Conservation (phyloP, 306 rosid species). For the Rosa persica region DNA sequence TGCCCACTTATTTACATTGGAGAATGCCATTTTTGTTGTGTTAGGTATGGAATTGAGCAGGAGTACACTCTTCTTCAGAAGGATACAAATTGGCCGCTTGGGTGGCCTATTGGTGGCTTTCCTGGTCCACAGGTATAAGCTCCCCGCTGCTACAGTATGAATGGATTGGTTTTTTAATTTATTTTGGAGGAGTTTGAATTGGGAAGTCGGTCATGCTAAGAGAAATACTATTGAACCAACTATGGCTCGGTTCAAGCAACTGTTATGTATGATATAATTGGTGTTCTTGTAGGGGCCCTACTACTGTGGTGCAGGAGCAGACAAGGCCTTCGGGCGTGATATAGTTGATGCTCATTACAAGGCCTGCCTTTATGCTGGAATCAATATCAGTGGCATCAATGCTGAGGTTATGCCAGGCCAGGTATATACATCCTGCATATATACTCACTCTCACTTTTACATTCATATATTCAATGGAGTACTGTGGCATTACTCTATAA, state of each 20-base stretch:
- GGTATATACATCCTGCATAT: slow-evolving; percentile 18
- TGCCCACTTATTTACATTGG: too few species aligned
- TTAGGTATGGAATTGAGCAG: slow-evolving; percentile 60
- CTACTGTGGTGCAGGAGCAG: slow-evolving; percentile 54
- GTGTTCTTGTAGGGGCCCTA: slow-evolving; percentile 45
- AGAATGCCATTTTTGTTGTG: neutral
- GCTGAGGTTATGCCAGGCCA: slow-evolving; percentile 66
- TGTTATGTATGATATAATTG: neutral
- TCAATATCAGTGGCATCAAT: slow-evolving; percentile 50
- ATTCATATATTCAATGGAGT: neutral
- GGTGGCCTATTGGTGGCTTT: slow-evolving; percentile 57
- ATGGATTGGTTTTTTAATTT: neutral
- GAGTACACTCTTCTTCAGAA: slow-evolving; percentile 62
- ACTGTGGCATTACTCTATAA: neutral
- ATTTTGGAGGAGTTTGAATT: too few species aligned
- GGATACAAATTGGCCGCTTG: slow-evolving; percentile 43
- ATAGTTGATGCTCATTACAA: slow-evolving; percentile 54
- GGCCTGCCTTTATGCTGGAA: slow-evolving; percentile 59
- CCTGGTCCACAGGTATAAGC: slow-evolving; percentile 53
- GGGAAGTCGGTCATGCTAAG: neutral
- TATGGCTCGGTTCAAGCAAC: neutral
- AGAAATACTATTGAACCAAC: neutral
- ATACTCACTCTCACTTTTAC: too few species aligned
- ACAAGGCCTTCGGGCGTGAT: slow-evolving; percentile 55
- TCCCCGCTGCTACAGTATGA: neutral